These are phyloP conservation scores for Hypoxylon crocopeplum DNA, from an alignment of 495 filamentous ascomycete species.

Conservation along the genomic window DNA sequence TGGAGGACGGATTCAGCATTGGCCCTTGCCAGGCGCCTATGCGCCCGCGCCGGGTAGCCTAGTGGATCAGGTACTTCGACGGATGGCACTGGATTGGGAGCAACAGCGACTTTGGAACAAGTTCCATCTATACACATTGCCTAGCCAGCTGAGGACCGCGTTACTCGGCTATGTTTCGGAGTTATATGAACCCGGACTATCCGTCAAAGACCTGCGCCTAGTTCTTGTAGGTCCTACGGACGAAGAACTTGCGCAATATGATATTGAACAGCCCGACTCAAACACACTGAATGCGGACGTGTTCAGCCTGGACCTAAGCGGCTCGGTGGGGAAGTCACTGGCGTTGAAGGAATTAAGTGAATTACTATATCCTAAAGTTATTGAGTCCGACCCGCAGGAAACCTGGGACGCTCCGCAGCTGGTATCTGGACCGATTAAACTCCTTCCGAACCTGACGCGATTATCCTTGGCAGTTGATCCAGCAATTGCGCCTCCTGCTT, in stretches of 20 bases:
- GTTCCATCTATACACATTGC: slow-evolving; percentile 68
- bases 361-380: slow-evolving; percentile 48
- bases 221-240: slow-evolving; percentile 45
- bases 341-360: slow-evolving; percentile 65
- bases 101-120: slow-evolving; percentile 71
- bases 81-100: slow-evolving; percentile 72
- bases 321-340: slow-evolving; percentile 64
- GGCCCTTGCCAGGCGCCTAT: slow-evolving; percentile 45
- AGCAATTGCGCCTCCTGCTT: slow-evolving; percentile 43
- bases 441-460: slow-evolving; percentile 60
- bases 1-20: slow-evolving; percentile 19
- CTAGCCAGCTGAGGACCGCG: slow-evolving; percentile 63
- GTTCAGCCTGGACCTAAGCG: slow-evolving; percentile 67
- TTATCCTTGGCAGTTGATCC: slow-evolving; percentile 61
- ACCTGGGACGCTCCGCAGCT: slow-evolving; percentile 50
- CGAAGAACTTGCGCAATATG: slow-evolving; percentile 34
- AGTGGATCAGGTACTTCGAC: slow-evolving; percentile 62
- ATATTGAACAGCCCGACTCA: slow-evolving; percentile 31
- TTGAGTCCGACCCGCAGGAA: slow-evolving; percentile 42
- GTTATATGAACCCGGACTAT: slow-evolving; percentile 54
- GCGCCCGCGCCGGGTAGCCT: slow-evolving; percentile 57
- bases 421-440: slow-evolving; percentile 36
- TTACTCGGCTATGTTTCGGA: slow-evolving; percentile 70
- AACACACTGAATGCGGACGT: slow-evolving; percentile 58
- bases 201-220: slow-evolving; percentile 48